Percentiles rank a stretch among this genome's conserved stretches.
Conservation (phyloP, 805 yeast genomes). For the Wickerhamiella shivajii region DNA sequence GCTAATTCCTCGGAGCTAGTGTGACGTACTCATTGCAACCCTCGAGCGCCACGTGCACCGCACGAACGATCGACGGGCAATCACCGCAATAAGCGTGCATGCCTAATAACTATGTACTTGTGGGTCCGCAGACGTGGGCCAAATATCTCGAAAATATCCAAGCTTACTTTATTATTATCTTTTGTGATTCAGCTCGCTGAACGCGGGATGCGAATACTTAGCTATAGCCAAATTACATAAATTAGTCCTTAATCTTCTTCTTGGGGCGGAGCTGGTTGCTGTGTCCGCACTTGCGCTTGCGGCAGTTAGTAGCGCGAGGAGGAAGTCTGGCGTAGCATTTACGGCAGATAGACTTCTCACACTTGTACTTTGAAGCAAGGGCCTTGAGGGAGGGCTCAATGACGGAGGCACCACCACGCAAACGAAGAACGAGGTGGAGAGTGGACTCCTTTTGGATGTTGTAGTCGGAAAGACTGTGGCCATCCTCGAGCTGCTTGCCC, state of each 20-base stretch:
- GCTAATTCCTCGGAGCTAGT: too few species aligned
- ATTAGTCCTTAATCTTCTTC: constrained; percentile 91
- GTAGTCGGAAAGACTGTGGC: constrained; percentile 98
- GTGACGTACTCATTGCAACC: too few species aligned
- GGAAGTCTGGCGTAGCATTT: constrained; percentile 99
- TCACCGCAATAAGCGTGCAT: too few species aligned
- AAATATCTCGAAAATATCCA: too few species aligned
- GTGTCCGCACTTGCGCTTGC: constrained; percentile 99
- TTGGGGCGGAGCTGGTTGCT: constrained; percentile 99
- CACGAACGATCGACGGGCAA: too few species aligned
- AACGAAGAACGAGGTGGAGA: constrained; percentile 86
- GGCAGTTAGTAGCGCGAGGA: constrained; percentile 99
- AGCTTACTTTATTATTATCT: too few species aligned
- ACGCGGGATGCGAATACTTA: too few species aligned
- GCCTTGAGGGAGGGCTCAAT: constrained; percentile 99
- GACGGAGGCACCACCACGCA: constrained; percentile 81
- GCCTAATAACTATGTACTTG: too few species aligned
- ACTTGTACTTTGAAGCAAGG: constrained; percentile 98
- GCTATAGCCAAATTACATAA: too few species aligned
- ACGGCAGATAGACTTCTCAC: constrained; percentile 98
- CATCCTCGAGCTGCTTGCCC: constrained; percentile 99
- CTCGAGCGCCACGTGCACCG: too few species aligned
- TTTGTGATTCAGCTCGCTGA: too few species aligned
- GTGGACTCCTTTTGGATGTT: constrained; percentile 99
- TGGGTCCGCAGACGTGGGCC: too few species aligned